phyloP scores from a whole-genome alignment of 2,329 filamentous ascomycete species.

The Verticillium alfalfae region DNA sequence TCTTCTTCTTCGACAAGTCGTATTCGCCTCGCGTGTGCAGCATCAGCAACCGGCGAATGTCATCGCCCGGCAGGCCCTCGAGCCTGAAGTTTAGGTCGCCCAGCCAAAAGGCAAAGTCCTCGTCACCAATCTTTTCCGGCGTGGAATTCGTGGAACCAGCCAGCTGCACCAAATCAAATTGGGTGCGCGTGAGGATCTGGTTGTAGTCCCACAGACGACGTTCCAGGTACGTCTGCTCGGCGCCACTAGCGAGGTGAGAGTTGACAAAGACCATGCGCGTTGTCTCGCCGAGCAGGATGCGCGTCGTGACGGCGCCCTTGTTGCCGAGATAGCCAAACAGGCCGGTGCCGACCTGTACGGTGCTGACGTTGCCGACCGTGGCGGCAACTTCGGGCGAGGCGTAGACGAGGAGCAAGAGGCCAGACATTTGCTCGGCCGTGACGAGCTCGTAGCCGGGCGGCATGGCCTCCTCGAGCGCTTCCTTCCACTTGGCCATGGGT shows the following conservation, averaged over 20 bases:
- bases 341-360: conserved; percentile 79
- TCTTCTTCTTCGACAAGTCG: conserved; percentile 42
- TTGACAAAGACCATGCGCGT: conserved; percentile 88
- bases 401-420: conserved; percentile 78
- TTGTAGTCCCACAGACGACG: conserved; percentile 84
- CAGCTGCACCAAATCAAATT: conserved; percentile 69
- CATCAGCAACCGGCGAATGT: conserved; percentile 78
- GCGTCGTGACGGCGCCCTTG: conserved; percentile 81
- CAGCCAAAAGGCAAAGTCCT: conserved; percentile 94
- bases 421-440: conserved; percentile 78
- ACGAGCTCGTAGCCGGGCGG: conserved; percentile 73
- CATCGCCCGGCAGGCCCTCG: conserved; percentile 80
- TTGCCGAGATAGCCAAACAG: conserved; percentile 92
- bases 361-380: conserved; percentile 76
- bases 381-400: conserved; percentile 71
- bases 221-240: conserved; percentile 71
- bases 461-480: conserved; percentile 65
- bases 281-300: conserved; percentile 82
- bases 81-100: conserved; percentile 94
- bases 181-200: conserved; percentile 71
- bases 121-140: conserved; percentile 70
- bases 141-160: conserved; percentile 50
- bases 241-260: conserved; percentile 83
- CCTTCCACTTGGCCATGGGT: conserved; percentile 74
- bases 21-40: conserved; percentile 80